Evolutionary conservation across 768 basidiomycete genomes (phyloP).

Genomic region (Leucogyrophana mollusca): DNA sequence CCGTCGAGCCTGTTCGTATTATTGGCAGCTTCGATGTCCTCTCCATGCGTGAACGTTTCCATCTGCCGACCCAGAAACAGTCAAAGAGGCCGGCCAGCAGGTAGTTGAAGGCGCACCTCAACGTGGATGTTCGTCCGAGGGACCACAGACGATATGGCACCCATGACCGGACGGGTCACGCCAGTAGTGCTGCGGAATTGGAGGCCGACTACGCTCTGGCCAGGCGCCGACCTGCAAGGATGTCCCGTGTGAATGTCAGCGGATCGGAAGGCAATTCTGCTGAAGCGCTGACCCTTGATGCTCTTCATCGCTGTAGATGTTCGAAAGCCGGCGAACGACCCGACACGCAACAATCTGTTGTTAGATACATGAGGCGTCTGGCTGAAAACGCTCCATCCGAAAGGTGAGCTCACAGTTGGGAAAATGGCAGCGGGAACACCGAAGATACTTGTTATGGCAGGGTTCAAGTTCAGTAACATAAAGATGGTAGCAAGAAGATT

Average conservation of each 20-base stretch:
- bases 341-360: constrained; percentile 51
- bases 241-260: no score
- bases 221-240: background rate
- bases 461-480: constrained; percentile 1
- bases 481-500: constrained; percentile 1
- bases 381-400: background rate
- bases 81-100: background rate
- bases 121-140: no score
- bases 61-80: background rate
- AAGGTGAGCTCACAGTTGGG: background rate
- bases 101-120: no score
- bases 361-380: background rate
- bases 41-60: no score
- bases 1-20: no score
- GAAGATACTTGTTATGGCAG: constrained; percentile 16
- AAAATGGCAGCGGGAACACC: background rate
- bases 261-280: no score
- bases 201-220: no score
- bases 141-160: no score
- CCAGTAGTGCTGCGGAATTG: no score
- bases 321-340: constrained; percentile 52
- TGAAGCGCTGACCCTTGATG: no score
- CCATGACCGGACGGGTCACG: no score
- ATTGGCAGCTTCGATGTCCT: no score
- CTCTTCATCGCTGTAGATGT: constrained; percentile 26